These are phyloP conservation scores for Zancudomyces culisetae DNA, from an alignment of 371 early-diverging fungal genomes.

Conservation along the genomic window DNA sequence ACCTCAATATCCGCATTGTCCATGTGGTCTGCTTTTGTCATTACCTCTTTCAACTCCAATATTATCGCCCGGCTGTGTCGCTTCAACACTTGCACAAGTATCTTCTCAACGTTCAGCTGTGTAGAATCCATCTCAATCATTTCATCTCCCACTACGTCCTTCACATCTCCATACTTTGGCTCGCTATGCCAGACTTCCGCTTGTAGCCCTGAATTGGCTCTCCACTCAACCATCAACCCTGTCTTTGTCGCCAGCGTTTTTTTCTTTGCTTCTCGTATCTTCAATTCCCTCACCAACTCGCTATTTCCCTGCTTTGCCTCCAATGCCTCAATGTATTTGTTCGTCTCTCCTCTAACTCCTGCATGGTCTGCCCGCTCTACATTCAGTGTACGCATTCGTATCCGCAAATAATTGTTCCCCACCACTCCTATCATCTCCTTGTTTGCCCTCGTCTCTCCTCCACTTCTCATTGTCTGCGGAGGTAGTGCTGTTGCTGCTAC, in stretches of 20 bases:
- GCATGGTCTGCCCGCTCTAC: constrained; percentile 18
- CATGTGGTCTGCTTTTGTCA: constrained; percentile 9
- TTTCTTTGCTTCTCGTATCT: neutral
- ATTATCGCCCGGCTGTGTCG: constrained; percentile 15
- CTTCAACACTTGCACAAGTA: constrained; percentile 16
- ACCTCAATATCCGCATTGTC: constrained; percentile 11
- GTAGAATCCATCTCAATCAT: constrained; percentile 8
- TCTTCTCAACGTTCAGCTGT: constrained; percentile 9
- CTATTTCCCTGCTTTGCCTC: neutral
- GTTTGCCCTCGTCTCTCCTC: neutral
- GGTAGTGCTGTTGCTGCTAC: constrained; percentile 2
- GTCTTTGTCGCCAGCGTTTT: neutral
- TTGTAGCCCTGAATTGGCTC: neutral
- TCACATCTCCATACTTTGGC: neutral
- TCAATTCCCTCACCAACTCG: neutral
- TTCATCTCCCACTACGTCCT: neutral
- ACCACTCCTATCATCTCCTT: neutral
- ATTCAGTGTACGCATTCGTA: constrained; percentile 8
- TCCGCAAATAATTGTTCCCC: constrained; percentile 10
- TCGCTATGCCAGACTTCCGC: neutral
- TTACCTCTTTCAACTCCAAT: constrained; percentile 6
- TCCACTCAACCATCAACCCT: neutral
- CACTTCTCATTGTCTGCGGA: neutral
- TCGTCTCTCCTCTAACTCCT: constrained; percentile 7
- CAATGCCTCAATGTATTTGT: neutral